Conservation (phyloP, 495 filamentous ascomycete genomes). For the Penicillium robsamsonii region DNA sequence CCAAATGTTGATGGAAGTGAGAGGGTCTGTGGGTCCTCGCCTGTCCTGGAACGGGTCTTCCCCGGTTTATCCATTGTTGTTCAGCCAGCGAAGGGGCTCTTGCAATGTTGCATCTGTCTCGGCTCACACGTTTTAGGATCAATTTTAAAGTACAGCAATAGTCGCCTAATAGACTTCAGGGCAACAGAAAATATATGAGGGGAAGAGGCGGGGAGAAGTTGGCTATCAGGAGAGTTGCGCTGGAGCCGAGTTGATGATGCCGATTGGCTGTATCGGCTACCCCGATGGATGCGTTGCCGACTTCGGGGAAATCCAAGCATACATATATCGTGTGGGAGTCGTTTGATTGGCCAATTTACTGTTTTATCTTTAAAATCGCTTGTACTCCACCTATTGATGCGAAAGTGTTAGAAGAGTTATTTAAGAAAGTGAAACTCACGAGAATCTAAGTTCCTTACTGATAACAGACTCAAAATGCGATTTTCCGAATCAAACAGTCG, state of each 20-base stretch:
- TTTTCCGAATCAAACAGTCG: constrained; percentile 25
- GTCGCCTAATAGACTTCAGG: neutral
- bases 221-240: neutral
- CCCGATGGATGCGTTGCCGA: neutral
- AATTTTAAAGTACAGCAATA: neutral
- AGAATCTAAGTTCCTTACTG: neutral
- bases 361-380: neutral
- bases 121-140: neutral
- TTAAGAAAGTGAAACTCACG: neutral
- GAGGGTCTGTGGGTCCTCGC: constrained; percentile 24
- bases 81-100: neutral
- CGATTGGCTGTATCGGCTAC: constrained; percentile 35
- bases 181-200: constrained; percentile 6
- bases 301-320: no score
- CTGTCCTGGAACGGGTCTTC: constrained; percentile 36
- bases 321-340: no score
- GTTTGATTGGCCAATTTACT: constrained; percentile 2
- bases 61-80: constrained; percentile 25
- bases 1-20: neutral
- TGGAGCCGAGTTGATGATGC: constrained; percentile 14
- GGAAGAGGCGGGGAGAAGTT: constrained; percentile 10
- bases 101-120: constrained; percentile 1
- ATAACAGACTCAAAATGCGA: constrained; percentile 23
- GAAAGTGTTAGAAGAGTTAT: neutral
- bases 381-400: neutral